phyloP scores from a whole-genome alignment of 306 rosid species.

The Senna siamea region DNA sequence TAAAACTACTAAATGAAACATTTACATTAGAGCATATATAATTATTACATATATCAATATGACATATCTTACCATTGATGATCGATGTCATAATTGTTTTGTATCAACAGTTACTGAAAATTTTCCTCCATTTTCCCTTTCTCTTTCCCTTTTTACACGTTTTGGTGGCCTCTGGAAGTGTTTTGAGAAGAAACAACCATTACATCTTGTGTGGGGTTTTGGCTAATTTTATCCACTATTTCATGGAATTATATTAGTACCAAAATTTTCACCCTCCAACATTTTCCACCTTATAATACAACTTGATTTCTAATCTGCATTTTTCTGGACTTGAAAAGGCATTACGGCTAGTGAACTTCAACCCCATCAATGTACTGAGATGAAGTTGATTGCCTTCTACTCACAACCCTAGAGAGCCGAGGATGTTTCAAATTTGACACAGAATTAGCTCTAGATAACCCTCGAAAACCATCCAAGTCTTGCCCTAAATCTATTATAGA shows the following conservation, averaged over 20 bases:
- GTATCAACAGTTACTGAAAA: background rate
- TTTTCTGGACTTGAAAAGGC: background rate
- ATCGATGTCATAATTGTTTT: background rate
- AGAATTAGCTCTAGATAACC: slow-evolving; percentile 38
- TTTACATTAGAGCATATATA: background rate
- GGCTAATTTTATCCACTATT: background rate
- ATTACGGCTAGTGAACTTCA: slow-evolving; percentile 28
- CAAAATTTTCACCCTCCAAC: slow-evolving; percentile 9
- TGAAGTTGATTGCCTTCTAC: slow-evolving; percentile 18
- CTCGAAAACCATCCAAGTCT: slow-evolving; percentile 38
- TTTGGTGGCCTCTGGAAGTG: background rate
- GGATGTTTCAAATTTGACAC: slow-evolving; percentile 27
- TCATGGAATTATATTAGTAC: background rate
- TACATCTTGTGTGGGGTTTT: background rate
- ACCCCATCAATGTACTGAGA: slow-evolving; percentile 23
- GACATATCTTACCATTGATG: background rate
- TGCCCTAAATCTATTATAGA: slow-evolving; percentile 20
- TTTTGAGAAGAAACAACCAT: slow-evolving; percentile 1
- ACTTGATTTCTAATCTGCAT: background rate
- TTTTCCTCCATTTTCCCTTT: background rate
- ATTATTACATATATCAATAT: background rate
- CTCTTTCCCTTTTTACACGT: background rate
- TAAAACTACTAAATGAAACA: background rate
- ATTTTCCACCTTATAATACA: background rate
- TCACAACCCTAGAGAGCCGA: slow-evolving; percentile 21